Percentiles rank a stretch among this genome's conserved stretches.
Evolutionary conservation across 1,139 yeast species (phyloP).

Genomic region (Geotrichum fermentans): DNA sequence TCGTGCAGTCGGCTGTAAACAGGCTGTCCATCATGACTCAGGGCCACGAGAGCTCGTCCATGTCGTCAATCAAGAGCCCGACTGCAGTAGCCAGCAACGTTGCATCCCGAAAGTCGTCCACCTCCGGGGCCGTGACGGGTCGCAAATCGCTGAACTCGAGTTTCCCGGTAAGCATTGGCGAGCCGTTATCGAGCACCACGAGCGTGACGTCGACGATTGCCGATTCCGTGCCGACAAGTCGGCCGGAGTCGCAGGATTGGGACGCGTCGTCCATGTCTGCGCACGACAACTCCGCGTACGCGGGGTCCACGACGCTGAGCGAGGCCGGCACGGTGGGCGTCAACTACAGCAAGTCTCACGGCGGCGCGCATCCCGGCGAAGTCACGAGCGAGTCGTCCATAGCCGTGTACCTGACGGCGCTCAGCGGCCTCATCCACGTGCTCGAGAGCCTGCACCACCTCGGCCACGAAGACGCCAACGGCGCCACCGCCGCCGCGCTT

Average conservation of each 20-base stretch:
- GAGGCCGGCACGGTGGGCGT: too few species aligned
- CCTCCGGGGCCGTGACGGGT: slow-evolving; percentile 1
- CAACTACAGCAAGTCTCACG: too few species aligned
- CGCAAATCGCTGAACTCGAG: slow-evolving; percentile 14
- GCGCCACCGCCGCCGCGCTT: background rate
- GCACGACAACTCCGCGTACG: background rate
- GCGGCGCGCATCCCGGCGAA: background rate
- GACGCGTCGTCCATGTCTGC: background rate
- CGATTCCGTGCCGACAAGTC: background rate
- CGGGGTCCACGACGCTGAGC: too few species aligned
- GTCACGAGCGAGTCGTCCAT: background rate
- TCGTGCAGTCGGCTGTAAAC: slow-evolving; percentile 6
- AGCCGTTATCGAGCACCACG: background rate
- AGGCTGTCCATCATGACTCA: too few species aligned
- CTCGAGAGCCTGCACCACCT: slow-evolving; percentile 10
- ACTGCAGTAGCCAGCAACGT: slow-evolving; percentile 1
- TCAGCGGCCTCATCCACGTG: slow-evolving; percentile 11
- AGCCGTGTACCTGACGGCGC: slow-evolving; percentile 12
- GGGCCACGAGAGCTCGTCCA: too few species aligned
- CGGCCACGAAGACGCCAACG: background rate
- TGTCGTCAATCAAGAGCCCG: slow-evolving; percentile 14
- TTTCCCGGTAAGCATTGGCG: slow-evolving; percentile 8
- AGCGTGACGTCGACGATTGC: background rate
- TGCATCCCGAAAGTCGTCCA: slow-evolving; percentile 6
- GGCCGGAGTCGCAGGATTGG: background rate